Evolutionary conservation across 1,139 yeast genomes (phyloP).

Genomic region (Geotrichum histeridarum): DNA sequence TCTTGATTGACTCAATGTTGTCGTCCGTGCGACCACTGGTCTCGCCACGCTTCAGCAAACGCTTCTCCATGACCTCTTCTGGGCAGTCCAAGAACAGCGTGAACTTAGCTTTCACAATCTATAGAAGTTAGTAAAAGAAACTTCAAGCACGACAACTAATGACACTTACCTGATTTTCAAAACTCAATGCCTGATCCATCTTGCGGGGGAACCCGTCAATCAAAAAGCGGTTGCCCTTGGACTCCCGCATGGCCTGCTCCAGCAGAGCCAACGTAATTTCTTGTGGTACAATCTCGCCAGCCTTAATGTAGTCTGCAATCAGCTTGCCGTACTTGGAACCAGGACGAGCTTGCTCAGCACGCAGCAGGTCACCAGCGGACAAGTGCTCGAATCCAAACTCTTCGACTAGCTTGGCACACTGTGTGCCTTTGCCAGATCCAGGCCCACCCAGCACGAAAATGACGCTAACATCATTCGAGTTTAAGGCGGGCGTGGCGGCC

Average conservation of each 20-base stretch:
- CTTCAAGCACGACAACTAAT: not conserved
- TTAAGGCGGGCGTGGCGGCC: constrained; percentile 46
- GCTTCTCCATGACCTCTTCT: constrained; percentile 76
- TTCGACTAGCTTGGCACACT: constrained; percentile 76
- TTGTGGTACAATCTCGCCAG: constrained; percentile 94
- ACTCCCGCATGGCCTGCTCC: constrained; percentile 68
- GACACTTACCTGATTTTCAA: constrained; percentile 72
- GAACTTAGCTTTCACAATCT: constrained; percentile 61
- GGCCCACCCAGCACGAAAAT: constrained; percentile 77
- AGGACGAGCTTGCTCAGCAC: constrained; percentile 82
- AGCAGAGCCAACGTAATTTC: constrained; percentile 85
- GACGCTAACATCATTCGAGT: constrained; percentile 62
- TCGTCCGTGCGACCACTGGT: constrained; percentile 94
- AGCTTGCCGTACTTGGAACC: constrained; percentile 82
- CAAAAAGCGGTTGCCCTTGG: constrained; percentile 55
- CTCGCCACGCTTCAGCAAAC: constrained; percentile 86
- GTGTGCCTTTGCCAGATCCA: constrained; percentile 97
- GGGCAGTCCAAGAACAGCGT: constrained; percentile 93
- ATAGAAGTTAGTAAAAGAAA: not conserved
- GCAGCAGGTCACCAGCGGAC: constrained; percentile 88
- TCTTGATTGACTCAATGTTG: constrained; percentile 81
- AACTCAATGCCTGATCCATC: constrained; percentile 94
- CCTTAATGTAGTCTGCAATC: constrained; percentile 76
- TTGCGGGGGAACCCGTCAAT: constrained; percentile 97
- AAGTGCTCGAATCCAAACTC: constrained; percentile 81